These are phyloP conservation scores for Rhytidiadelphus loreus DNA, from an alignment of 225 moss, liverwort and hornwort species.

Conservation along the genomic window DNA sequence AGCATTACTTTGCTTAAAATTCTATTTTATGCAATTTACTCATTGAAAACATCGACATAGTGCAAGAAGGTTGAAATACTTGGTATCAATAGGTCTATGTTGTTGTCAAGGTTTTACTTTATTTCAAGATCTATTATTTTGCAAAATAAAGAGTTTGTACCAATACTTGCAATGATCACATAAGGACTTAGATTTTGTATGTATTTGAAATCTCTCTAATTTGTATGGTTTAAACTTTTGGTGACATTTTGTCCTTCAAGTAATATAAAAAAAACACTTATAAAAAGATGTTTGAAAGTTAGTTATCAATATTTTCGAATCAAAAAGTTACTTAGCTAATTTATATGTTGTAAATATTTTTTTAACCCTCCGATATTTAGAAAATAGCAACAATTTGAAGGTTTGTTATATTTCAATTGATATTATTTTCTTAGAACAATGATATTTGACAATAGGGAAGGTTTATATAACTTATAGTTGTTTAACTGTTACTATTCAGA, in stretches of 20 bases:
- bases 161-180: neutral
- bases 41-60: neutral
- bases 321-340: neutral
- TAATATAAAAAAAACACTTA: neutral
- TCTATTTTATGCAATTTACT: neutral
- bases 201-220: neutral
- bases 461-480: slow-evolving; percentile 4
- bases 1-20: neutral
- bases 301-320: neutral
- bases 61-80: neutral
- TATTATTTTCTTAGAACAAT: neutral
- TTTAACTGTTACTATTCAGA: slow-evolving; percentile 27
- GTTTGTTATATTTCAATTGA: neutral
- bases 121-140: neutral
- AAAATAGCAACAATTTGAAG: neutral
- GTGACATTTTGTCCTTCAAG: neutral
- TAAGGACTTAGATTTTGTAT: neutral
- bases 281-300: neutral
- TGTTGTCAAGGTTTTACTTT: neutral
- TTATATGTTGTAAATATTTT: neutral
- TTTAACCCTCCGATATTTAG: neutral
- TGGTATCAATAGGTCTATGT: neutral
- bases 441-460: neutral
- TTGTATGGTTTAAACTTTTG: neutral
- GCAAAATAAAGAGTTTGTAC: neutral